Percentiles rank a stretch among this genome's conserved stretches.
Conservation (phyloP, 2,329 filamentous ascomycete species). For the Hypoxylon rubiginosum region DNA sequence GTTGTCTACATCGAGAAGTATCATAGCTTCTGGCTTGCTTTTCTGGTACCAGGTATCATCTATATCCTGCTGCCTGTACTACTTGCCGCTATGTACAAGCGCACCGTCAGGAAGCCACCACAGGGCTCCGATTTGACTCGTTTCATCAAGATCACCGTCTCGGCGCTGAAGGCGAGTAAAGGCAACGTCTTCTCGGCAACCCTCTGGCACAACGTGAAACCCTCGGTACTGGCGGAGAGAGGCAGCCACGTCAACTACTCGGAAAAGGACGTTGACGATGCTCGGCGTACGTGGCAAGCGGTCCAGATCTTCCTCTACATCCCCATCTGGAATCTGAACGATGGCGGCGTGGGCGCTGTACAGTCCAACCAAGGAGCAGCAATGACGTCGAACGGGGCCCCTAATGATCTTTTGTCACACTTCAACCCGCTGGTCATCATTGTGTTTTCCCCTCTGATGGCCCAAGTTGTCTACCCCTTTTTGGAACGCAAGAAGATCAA, state of each 20-base stretch:
- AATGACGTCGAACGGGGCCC: constrained; percentile 63
- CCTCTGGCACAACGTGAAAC: constrained; percentile 72
- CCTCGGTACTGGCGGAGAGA: constrained; percentile 62
- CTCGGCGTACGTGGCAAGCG: constrained; percentile 64
- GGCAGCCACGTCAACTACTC: constrained; percentile 70
- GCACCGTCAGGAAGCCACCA: constrained; percentile 69
- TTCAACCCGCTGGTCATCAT: constrained; percentile 72
- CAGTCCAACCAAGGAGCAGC: constrained; percentile 56
- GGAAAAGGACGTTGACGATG: constrained; percentile 76
- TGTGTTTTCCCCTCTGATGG: constrained; percentile 67
- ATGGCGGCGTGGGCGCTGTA: constrained; percentile 56
- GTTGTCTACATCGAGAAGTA: constrained; percentile 74
- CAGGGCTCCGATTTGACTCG: constrained; percentile 75
- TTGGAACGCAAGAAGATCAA: constrained; percentile 65
- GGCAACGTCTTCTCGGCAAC: constrained; percentile 67
- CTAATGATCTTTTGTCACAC: constrained; percentile 72
- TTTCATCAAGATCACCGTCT: constrained; percentile 66
- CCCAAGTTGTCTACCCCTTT: constrained; percentile 68
- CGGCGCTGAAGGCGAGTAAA: constrained; percentile 64
- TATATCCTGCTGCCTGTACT: constrained; percentile 72
- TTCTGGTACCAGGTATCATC: constrained; percentile 57
- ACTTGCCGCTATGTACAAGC: constrained; percentile 68
- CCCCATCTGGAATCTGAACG: constrained; percentile 57
- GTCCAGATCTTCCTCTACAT: constrained; percentile 60
- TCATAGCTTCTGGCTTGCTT: constrained; percentile 72